These are phyloP conservation scores for Anacardium occidentale DNA, from an alignment of 345 rosid genomes.

Conservation along the genomic window DNA sequence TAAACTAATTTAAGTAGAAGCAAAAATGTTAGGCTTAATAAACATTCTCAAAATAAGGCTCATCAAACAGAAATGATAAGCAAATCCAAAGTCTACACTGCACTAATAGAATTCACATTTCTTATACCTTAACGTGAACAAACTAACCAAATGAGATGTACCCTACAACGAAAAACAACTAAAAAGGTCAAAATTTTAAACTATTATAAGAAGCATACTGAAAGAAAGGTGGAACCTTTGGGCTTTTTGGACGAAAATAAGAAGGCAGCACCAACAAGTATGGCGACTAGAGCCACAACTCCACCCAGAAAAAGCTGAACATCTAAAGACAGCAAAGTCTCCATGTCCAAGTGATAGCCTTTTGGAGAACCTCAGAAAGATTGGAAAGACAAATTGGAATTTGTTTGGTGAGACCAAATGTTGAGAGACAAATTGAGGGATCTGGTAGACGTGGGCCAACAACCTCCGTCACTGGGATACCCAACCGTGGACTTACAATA, in stretches of 20 bases:
- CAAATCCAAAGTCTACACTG: too few relatives aligned
- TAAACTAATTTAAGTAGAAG: background rate
- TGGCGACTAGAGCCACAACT: constrained; percentile 72
- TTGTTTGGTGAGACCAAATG: too few relatives aligned
- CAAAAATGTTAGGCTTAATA: background rate
- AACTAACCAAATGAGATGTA: background rate
- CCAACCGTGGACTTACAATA: too few relatives aligned
- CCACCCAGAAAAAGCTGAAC: constrained; percentile 68
- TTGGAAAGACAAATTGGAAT: background rate
- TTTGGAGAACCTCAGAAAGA: background rate
- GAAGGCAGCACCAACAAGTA: constrained; percentile 54
- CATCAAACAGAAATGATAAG: background rate
- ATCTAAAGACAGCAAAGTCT: constrained; percentile 58
- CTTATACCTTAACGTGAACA: background rate
- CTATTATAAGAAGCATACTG: background rate
- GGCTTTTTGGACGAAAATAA: constrained; percentile 61
- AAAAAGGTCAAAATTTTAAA: background rate
- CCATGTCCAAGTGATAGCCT: constrained; percentile 51
- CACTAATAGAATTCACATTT: background rate
- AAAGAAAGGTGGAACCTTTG: constrained; percentile 51
- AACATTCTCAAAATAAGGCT: background rate
- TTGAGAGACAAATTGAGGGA: background rate
- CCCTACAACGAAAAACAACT: background rate
- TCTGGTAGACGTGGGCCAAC: background rate
- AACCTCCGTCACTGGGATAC: too few relatives aligned